Conservation (phyloP, 2,329 filamentous ascomycete genomes). For the Harringtonia lauricola region DNA sequence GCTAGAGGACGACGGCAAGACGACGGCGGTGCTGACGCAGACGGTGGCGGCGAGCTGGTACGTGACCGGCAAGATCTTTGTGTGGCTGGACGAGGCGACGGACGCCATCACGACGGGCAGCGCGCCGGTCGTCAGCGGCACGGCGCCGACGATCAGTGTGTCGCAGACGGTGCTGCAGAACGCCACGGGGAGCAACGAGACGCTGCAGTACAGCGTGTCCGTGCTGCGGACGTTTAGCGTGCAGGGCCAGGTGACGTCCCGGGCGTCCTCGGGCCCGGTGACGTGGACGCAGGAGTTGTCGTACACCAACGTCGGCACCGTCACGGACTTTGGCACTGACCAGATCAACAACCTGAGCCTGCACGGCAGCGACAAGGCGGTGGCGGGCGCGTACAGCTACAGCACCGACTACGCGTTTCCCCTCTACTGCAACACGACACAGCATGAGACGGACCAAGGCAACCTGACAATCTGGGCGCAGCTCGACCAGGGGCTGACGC, state of each 20-base stretch:
- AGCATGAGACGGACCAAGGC: constrained; percentile 27
- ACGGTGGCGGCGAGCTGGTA: constrained; percentile 60
- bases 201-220: constrained; percentile 45
- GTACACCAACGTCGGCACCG: constrained; percentile 40
- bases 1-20: constrained; percentile 42
- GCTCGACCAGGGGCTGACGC: constrained; percentile 28
- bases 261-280: constrained; percentile 21
- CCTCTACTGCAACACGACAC: constrained; percentile 43
- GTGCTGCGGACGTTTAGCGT: constrained; percentile 45
- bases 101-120: constrained; percentile 38
- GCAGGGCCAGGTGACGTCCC: constrained; percentile 38
- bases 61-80: constrained; percentile 67
- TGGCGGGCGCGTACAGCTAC: constrained; percentile 15
- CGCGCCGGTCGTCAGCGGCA: constrained; percentile 15
- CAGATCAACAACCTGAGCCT: constrained; percentile 31
- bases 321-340: constrained; percentile 21
- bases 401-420: constrained; percentile 44
- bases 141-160: constrained; percentile 24
- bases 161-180: constrained; percentile 34
- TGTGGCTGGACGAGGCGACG: constrained; percentile 52
- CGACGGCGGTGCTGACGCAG: constrained; percentile 34
- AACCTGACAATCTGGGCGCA: constrained; percentile 33
- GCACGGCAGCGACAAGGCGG: constrained; percentile 16
- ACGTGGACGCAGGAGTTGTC: constrained; percentile 49
- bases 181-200: constrained; percentile 43